phyloP scores from a whole-genome alignment of 768 basidiomycete species.

The Lyophyllum decastes region DNA sequence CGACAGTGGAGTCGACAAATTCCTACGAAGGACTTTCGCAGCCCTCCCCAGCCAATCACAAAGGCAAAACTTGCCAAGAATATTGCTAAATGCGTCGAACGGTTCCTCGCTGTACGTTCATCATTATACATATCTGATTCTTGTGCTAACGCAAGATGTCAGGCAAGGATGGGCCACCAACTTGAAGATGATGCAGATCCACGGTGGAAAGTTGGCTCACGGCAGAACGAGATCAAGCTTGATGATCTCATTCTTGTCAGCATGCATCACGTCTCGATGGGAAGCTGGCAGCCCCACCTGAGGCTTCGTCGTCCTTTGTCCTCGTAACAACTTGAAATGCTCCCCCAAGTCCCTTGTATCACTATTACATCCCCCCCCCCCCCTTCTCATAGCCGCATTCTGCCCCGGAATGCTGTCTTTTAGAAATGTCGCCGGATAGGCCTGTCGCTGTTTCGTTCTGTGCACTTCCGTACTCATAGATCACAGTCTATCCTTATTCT shows the following conservation, averaged over 20 bases:
- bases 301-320: conserved; percentile 48
- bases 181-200: conserved; percentile 67
- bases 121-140: conserved; percentile 5
- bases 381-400: neutral
- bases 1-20: conserved; percentile 79
- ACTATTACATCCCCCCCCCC: no score
- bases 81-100: conserved; percentile 72
- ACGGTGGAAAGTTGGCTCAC: conserved; percentile 62
- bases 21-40: conserved; percentile 79
- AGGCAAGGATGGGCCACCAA: conserved; percentile 51
- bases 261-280: conserved; percentile 81
- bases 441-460: neutral
- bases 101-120: conserved; percentile 60
- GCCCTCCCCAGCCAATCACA: conserved; percentile 77
- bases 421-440: neutral
- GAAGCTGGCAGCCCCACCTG: conserved; percentile 81
- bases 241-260: conserved; percentile 76
- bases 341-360: neutral
- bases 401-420: neutral
- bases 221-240: conserved; percentile 52
- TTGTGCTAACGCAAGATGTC: conserved; percentile 10
- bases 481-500: neutral
- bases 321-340: neutral
- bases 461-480: neutral
- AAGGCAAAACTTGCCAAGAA: conserved; percentile 77